These are phyloP conservation scores for Serendipita vermifera DNA, from an alignment of 768 basidiomycete genomes.

Conservation along the genomic window DNA sequence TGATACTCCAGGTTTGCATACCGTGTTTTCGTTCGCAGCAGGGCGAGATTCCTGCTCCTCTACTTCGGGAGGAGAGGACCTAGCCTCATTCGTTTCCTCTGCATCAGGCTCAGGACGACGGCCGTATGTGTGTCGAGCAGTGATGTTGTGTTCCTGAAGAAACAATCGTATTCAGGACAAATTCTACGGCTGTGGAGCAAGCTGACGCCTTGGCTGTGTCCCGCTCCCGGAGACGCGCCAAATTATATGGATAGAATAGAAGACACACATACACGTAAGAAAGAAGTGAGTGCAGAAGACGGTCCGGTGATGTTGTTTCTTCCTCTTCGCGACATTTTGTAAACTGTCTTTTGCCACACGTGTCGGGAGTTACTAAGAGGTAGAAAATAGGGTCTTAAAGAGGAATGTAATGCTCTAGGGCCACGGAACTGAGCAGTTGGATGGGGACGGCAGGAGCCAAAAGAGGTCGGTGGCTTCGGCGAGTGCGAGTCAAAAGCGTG, in stretches of 20 bases:
- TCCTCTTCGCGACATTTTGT: constrained; percentile 9
- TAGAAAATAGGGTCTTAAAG: no score
- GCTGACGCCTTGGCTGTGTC: no score
- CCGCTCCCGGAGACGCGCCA: no score
- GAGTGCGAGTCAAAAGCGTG: no score
- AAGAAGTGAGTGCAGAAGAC: constrained; percentile 72
- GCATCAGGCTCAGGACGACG: no score
- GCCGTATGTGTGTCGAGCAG: constrained; percentile 19
- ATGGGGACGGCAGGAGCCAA: no score
- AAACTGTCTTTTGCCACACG: no score
- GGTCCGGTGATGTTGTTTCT: constrained; percentile 63
- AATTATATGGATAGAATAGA: neutral
- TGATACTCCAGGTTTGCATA: neutral
- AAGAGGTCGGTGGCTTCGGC: no score
- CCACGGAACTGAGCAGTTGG: no score
- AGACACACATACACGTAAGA: constrained; percentile 41
- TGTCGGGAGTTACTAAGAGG: no score
- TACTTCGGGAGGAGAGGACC: constrained; percentile 5
- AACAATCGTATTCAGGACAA: neutral
- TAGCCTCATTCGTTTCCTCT: no score
- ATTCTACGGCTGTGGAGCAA: neutral
- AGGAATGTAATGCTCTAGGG: no score
- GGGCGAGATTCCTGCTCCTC: constrained; percentile 8
- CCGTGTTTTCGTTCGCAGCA: constrained; percentile 17
- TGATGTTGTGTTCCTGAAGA: constrained; percentile 41